phyloP scores from a whole-genome alignment of 2,329 filamentous ascomycete species.

The Endothia cerciana region DNA sequence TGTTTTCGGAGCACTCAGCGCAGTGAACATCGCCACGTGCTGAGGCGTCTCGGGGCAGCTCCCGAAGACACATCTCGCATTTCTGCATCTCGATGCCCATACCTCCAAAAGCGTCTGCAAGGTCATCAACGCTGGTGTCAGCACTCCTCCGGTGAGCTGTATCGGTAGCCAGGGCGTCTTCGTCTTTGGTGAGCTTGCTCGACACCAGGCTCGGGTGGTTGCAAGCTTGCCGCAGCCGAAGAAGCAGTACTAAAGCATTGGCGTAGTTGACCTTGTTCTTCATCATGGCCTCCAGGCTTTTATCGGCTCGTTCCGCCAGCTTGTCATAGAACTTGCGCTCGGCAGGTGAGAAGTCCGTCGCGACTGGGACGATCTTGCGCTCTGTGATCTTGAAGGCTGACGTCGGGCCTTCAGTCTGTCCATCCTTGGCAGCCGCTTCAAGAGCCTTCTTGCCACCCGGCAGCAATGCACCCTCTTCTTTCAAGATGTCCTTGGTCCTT shows the following conservation, averaged over 20 bases:
- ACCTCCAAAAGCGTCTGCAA: conserved; percentile 85
- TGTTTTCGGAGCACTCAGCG: conserved; percentile 73
- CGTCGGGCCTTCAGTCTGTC: conserved; percentile 51
- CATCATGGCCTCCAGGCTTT: conserved; percentile 89
- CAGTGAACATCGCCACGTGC: conserved; percentile 54
- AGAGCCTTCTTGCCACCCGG: conserved; percentile 68
- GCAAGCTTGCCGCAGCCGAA: conserved; percentile 89
- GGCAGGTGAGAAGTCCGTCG: conserved; percentile 75
- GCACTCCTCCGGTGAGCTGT: conserved; percentile 57
- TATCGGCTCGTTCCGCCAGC: conserved; percentile 82
- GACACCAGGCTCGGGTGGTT: conserved; percentile 91
- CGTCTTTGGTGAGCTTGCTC: conserved; percentile 83
- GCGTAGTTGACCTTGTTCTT: conserved; percentile 84
- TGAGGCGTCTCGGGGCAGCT: conserved; percentile 62
- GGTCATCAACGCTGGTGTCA: conserved; percentile 73
- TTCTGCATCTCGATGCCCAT: conserved; percentile 77
- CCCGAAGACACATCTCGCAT: conserved; percentile 81
- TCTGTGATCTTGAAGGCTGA: conserved; percentile 88
- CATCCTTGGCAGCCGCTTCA: conserved; percentile 48
- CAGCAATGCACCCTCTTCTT: conserved; percentile 79
- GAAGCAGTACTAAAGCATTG: conserved; percentile 87
- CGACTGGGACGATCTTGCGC: conserved; percentile 81
- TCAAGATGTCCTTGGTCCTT: conserved; percentile 96
- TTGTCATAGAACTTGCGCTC: conserved; percentile 87
- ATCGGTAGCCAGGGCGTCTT: conserved; percentile 76